These are phyloP conservation scores for Microstroma glucosiphilum DNA, from an alignment of 1,284 basidiomycete species.

Conservation along the genomic window DNA sequence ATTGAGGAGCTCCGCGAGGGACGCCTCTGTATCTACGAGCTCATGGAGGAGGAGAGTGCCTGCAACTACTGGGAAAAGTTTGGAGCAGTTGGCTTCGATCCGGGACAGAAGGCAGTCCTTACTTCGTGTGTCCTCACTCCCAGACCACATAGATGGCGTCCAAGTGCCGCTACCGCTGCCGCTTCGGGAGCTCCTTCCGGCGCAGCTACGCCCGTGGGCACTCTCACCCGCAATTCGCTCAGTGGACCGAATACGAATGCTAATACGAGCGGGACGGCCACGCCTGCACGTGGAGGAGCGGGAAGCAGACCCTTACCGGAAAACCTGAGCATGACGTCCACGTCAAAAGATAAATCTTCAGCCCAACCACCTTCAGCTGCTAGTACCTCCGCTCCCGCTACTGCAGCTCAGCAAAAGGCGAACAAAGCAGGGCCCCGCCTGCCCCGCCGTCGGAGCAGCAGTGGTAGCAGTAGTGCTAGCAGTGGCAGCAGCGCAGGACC, in stretches of 20 bases:
- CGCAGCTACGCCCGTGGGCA: neutral
- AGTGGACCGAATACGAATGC: neutral
- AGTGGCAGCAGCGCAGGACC: slow-evolving; percentile 1
- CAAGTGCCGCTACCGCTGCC: neutral
- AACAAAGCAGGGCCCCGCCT: too few species aligned
- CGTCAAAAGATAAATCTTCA: neutral
- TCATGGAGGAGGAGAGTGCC: slow-evolving; percentile 68
- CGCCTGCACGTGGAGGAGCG: neutral
- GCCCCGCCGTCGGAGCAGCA: neutral
- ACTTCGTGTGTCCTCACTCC: slow-evolving; percentile 74
- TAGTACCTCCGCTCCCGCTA: neutral
- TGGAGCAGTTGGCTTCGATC: slow-evolving; percentile 63
- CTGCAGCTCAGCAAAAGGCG: too few species aligned
- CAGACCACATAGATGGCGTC: slow-evolving; percentile 10
- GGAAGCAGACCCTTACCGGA: neutral
- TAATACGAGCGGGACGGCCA: neutral
- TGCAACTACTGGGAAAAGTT: slow-evolving; percentile 86
- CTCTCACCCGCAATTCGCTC: neutral
- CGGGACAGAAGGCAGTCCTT: slow-evolving; percentile 72
- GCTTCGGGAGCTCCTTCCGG: too few species aligned
- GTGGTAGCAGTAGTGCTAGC: neutral
- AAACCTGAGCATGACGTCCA: neutral
- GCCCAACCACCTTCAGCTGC: neutral
- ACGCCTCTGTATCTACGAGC: slow-evolving; percentile 88
- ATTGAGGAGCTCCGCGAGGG: slow-evolving; percentile 78